These are phyloP conservation scores for Solanum hybrid DNA, from an alignment of 305 asterid species.

Conservation along the genomic window DNA sequence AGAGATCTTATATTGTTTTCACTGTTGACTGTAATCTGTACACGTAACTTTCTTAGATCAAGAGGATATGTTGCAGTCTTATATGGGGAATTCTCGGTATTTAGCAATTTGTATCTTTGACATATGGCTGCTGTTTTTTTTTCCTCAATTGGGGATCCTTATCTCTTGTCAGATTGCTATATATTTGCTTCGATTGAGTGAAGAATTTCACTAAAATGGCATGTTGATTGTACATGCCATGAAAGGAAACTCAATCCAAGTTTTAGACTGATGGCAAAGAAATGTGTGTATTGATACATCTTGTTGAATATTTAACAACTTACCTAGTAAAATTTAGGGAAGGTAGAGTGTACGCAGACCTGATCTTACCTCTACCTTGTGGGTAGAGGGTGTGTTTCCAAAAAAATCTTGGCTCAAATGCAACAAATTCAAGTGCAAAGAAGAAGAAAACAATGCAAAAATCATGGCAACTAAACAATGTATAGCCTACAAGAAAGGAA, in stretches of 20 bases:
- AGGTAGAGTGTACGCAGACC: background rate
- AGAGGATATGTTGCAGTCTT: background rate
- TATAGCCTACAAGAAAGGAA: background rate
- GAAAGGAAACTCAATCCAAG: background rate
- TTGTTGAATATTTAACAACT: background rate
- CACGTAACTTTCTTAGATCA: background rate
- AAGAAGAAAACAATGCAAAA: too few species aligned
- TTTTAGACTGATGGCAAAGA: background rate
- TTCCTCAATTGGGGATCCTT: background rate
- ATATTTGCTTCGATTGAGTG: background rate
- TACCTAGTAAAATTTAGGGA: background rate
- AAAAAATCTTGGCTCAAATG: background rate
- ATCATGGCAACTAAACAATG: background rate
- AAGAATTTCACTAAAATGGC: background rate
- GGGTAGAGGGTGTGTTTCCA: background rate
- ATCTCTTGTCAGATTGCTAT: background rate
- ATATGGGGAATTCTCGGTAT: background rate
- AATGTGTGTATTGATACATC: background rate
- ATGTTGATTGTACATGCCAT: background rate
- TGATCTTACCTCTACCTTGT: background rate
- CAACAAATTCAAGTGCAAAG: accelerated
- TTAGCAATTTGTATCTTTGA: background rate
- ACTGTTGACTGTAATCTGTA: background rate
- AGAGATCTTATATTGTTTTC: background rate
- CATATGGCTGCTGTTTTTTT: background rate